A percentile compares a stretch with the other conserved stretches of the same genome.
Conservation (phyloP, 73 alveolate species). For the Paramecium sonneborni region DNA sequence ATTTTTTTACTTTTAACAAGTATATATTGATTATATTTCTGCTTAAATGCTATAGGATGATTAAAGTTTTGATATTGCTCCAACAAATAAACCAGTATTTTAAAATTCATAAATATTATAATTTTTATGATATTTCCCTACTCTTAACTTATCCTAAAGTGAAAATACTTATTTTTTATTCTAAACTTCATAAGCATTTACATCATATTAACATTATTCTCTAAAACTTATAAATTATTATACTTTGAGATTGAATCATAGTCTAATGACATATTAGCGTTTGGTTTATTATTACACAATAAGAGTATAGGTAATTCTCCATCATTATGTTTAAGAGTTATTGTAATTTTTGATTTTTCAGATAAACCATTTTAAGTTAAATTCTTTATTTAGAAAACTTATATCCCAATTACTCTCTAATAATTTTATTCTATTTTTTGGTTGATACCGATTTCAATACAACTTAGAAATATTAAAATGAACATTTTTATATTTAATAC, state of each 20-base stretch:
- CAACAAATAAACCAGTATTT: background rate
- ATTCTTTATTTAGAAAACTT: background rate
- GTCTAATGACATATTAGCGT: background rate
- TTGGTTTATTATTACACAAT: background rate
- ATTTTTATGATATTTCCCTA: background rate
- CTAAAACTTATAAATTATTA: background rate
- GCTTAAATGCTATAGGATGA: background rate
- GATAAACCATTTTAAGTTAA: background rate
- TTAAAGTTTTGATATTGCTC: background rate
- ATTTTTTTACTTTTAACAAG: background rate
- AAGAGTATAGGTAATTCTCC: background rate
- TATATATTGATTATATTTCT: background rate
- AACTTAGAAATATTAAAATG: background rate
- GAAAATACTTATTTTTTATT: background rate
- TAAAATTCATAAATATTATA: background rate
- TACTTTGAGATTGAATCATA: background rate
- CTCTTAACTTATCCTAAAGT: background rate
- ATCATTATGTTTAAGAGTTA: background rate
- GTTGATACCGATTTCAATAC: background rate
- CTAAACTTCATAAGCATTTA: background rate
- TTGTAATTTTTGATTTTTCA: background rate
- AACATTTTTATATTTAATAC: background rate
- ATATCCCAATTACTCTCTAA: background rate
- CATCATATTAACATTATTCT: background rate
- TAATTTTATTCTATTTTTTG: background rate